Evolutionary conservation across 1,284 basidiomycete genomes (phyloP), one percentile per base, ranked within the genome.

Genomic region (Ceratobasidium sp.): DNA sequence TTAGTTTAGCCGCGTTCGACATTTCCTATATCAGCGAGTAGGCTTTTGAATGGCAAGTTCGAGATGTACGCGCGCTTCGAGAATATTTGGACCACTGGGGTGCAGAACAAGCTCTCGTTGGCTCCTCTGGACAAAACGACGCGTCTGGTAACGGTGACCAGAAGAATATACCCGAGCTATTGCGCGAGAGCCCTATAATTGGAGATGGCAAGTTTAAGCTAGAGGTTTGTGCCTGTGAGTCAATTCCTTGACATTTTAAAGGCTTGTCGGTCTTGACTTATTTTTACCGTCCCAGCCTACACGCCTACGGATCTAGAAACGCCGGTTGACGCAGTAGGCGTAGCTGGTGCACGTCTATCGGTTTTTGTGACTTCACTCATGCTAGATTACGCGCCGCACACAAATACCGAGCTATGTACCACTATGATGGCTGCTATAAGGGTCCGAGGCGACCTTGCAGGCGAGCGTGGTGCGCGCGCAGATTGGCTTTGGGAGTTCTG

Each of bases 351-450:
- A 40, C 71, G 71, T 38, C 84, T 93, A n/a, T 91, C 90, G 0
- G 86, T 93, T 6, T 92, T 88, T 79, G 89, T 93, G 67, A 92
- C 91, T 0, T 90, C 90, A n/a, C 84, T 91, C 44, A 87, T 90
- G 82, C 82, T 92, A 59, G 91, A 92, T 80, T 90, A 87, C 79
- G 84, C 88, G 9, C 71, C 61, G 20, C 88, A 90, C 78, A 84
- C 87, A 1, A 89, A 91, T 68, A 91, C 90, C 81, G 90, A 91
- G 81, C 87, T 89, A 74, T 87, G 86, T 20, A 88, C 91, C 0
- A 89, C 91, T 10, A 92, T 94, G 85, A 91, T 94, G 86, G 88
- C 90, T 13, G 92, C 91, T 15, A 90, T 94, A 80, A 93, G 92
- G 81, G 90, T 89, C 68, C 88, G 90, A 80, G 89, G 90, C 79